Evolutionary conservation across 352 stramenopile genomes (phyloP), one percentile per base, ranked within the genome.

Genomic region (Globisporangium middletonii): DNA sequence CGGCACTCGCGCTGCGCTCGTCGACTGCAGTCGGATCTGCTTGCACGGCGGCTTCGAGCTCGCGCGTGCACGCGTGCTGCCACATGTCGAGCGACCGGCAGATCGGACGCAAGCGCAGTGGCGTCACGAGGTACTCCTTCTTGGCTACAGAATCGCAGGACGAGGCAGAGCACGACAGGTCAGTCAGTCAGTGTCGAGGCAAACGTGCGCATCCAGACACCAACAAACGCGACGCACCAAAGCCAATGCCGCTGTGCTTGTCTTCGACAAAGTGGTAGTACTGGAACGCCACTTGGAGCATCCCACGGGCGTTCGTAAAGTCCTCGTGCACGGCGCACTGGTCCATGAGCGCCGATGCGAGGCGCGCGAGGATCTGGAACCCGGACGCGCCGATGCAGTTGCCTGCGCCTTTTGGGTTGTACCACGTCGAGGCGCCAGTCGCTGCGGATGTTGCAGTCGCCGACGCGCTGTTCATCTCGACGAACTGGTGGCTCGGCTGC

Each of bases 241-340:
- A 90, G 27, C 76, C 77, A 53, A 84, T 79, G 8, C 75, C 75
- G 48, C 72, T 84, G 59, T 88, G 70, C 50, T 87, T 88, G 57
- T 90, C 83, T 56, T 92, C 79, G 7, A 92, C 67, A 35, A 88
- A 79, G 42, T 87, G 81, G 53, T 91, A 94, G 43, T 89, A 92
- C 58, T 94, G 81, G 0, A 77, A 65, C 27, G 83, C 79, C 4
- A 94, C 81, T 68, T 94, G 81, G 5, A 94, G 64, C 59, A 94
- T 84, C 0, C 83, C 82, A 23, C 83, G 74, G 19, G 83, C 81
- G 50, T 87, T 89, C 5, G 79, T 88, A 28, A 89, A 94, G 62
- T 94, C 83, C 56, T 94, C 83, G 42, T 92, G 77, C 30, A 81
- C 58, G 2, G 71, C 67, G 46, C 83, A 94, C 48, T 92, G 75